Conservation (phyloP, 1,284 basidiomycete genomes). For the Trichosporon faecale region DNA sequence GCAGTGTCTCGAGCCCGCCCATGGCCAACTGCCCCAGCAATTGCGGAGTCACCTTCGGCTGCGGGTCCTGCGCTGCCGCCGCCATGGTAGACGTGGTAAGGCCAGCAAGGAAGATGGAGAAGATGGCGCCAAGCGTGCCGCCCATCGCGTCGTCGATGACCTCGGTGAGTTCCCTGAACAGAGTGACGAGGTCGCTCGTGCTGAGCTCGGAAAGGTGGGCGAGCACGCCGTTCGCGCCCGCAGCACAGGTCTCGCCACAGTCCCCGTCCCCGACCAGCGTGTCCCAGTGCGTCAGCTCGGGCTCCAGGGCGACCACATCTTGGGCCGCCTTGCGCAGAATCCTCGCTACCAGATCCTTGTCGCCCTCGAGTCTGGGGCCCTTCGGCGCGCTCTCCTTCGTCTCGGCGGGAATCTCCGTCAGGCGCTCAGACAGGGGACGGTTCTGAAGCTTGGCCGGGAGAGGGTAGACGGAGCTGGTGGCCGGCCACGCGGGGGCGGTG, state of each 20-base stretch:
- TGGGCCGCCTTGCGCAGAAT: constrained; percentile 37
- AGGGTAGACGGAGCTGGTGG: constrained; percentile 42
- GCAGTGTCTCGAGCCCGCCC: constrained; percentile 44
- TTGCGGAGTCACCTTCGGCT: constrained; percentile 9
- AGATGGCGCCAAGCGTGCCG: constrained; percentile 50
- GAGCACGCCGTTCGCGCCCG: constrained; percentile 44
- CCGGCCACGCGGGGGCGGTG: constrained; percentile 52
- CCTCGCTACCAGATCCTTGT: constrained; percentile 27
- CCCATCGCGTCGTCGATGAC: constrained; percentile 49
- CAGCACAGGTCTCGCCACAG: constrained; percentile 50
- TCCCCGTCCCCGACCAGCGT: constrained; percentile 51
- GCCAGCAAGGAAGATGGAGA: constrained; percentile 50
- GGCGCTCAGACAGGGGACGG: constrained; percentile 37
- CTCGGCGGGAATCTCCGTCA: constrained; percentile 40
- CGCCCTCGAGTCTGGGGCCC: constrained; percentile 37
- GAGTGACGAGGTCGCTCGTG: constrained; percentile 42
- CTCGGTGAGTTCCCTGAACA: constrained; percentile 47
- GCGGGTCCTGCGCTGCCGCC: constrained; percentile 19
- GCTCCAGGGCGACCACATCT: constrained; percentile 50
- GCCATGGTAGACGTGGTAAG: constrained; percentile 40
- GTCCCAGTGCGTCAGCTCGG: constrained; percentile 54
- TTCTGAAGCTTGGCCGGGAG: constrained; percentile 29
- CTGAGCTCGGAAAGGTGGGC: constrained; percentile 34
- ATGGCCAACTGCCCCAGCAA: constrained; percentile 25
- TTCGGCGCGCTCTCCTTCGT: constrained; percentile 28